phyloP scores from a whole-genome alignment of 164 flowering plant species.

The Nymphaea colorata region DNA sequence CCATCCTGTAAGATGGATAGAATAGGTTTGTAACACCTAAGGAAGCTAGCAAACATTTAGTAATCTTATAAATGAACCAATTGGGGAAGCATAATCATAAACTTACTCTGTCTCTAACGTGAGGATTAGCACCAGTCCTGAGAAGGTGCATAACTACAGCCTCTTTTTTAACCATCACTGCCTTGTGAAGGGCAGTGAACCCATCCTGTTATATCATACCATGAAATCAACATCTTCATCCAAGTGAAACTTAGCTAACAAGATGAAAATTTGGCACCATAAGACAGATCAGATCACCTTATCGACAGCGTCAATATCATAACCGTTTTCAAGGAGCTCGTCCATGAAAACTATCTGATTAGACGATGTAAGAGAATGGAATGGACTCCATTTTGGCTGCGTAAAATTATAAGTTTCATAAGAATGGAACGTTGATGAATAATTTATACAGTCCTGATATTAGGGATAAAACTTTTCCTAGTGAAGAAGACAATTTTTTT shows the following conservation, averaged over 20 bases:
- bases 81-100: not conserved
- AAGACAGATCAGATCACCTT: constrained; percentile 28
- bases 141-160: constrained; percentile 87
- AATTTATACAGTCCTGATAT: not conserved
- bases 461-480: not conserved
- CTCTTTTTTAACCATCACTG: constrained; percentile 77
- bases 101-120: constrained; percentile 56
- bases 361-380: constrained; percentile 69
- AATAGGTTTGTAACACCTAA: not conserved
- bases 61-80: too few species aligned
- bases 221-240: not conserved
- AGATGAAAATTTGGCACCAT: not conserved
- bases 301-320: constrained; percentile 50
- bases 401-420: not conserved
- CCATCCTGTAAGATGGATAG: constrained; percentile 48
- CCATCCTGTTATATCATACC: constrained; percentile 53
- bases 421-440: not conserved
- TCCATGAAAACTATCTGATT: constrained; percentile 66
- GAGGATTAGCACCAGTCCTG: constrained; percentile 89
- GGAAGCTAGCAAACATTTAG: not conserved
- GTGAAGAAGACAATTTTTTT: not conserved
- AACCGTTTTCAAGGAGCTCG: constrained; percentile 48
- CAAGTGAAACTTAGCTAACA: not conserved
- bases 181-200: constrained; percentile 72
- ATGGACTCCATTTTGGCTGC: constrained; percentile 56